These are phyloP conservation scores for Colletotrichum filicis DNA, from an alignment of 2,329 filamentous ascomycete species.

Conservation along the genomic window DNA sequence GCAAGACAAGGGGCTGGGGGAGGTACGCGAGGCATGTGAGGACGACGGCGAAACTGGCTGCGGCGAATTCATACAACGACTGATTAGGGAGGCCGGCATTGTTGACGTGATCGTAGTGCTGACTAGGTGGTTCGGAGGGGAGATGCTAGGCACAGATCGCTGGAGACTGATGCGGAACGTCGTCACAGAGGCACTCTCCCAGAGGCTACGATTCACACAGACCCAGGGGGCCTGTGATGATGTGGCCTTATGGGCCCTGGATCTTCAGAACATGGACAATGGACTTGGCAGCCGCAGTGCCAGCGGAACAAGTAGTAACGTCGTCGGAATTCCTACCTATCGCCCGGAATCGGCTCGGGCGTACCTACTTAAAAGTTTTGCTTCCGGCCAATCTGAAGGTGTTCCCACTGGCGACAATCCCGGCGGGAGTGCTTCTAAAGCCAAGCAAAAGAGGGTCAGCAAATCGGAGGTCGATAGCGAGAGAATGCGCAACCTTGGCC, in stretches of 20 bases:
- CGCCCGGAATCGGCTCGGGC: constrained; percentile 75
- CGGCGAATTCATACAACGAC: constrained; percentile 65
- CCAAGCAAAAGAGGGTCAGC: not conserved
- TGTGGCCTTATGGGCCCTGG: constrained; percentile 71
- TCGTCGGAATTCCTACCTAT: constrained; percentile 75
- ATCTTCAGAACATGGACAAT: constrained; percentile 62
- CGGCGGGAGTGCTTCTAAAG: constrained; percentile 31
- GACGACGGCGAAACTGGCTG: constrained; percentile 72
- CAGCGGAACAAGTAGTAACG: constrained; percentile 43
- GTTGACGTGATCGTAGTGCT: constrained; percentile 67
- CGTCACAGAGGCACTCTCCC: constrained; percentile 64
- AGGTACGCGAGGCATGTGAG: constrained; percentile 60
- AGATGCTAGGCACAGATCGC: constrained; percentile 70
- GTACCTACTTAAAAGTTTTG: constrained; percentile 71
- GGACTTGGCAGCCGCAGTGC: constrained; percentile 33
- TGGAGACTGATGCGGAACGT: constrained; percentile 72
- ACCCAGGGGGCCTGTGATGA: constrained; percentile 40
- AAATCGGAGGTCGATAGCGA: constrained; percentile 59
- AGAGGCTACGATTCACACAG: constrained; percentile 52
- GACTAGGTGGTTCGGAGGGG: constrained; percentile 71
- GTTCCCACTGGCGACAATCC: not conserved
- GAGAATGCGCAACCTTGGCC: constrained; percentile 75
- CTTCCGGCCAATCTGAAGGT: constrained; percentile 46
- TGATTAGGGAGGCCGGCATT: constrained; percentile 62
- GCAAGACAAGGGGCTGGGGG: not conserved